Evolutionary conservation across 2,329 filamentous ascomycete species (phyloP), one percentile per base, ranked within the genome.

Genomic region (Plenodomus tracheiphilus): DNA sequence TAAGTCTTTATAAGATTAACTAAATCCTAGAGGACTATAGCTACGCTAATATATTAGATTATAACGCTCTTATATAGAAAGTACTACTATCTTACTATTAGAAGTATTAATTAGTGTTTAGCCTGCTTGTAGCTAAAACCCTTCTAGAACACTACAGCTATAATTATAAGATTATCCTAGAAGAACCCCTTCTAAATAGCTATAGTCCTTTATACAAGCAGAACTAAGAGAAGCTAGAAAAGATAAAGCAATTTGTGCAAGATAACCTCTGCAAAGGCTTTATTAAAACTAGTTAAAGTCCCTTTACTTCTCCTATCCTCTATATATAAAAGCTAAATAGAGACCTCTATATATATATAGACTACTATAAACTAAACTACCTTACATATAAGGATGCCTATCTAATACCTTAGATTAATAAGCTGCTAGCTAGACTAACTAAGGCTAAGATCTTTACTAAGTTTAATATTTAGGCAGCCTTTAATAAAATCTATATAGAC

Each of bases 361-460:
- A 58, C 19, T 58, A 53, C 35, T 44, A 47, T 20, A 21, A 39
- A 17, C 36, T 58, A n/a, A 58, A 58, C 34, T 10, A 30, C 18
- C 52, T 50, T 41, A 55, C 30, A 2, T 39, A 43, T 16, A 58
- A 52, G 41, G 48, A 58, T 18, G 19, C 28, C 9, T 49, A 46
- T 20, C 28, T 30, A n/a, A 34, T 55, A 17, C 46, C 32, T n/a
- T n/a, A 39, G 40, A 49, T 58, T 25, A 19, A 49, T n/a, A 22
- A 58, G 20, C 41, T 41, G 9, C 35, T 52, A 16, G 19, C 40
- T 39, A 30, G 42, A 28, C 17, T 49, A 16, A 25, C 13, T 17
- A 47, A 41, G 32, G 36, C 36, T 16, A 52, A 53, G 20, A 47
- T 45, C 6, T 55, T 46, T 47, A 54, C 35, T 17, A 59, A 51